phyloP scores from a whole-genome alignment of 1,284 basidiomycete species.

The Malassezia globosa region DNA sequence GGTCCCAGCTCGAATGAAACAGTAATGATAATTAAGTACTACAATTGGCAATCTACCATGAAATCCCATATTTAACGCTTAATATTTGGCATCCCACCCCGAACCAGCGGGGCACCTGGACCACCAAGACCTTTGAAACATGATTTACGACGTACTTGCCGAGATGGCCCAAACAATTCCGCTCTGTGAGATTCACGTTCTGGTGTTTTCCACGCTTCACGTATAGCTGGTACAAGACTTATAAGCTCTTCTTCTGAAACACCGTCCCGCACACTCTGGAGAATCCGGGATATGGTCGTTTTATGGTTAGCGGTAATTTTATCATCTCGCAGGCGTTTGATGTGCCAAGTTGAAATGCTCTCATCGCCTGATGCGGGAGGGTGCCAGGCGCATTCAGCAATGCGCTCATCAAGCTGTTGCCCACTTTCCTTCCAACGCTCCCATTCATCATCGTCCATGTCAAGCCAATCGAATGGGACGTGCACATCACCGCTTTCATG shows the following conservation, averaged over 20 bases:
- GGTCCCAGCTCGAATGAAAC: conserved; percentile 80
- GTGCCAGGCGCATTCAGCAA: conserved; percentile 65
- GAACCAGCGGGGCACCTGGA: conserved; percentile 1
- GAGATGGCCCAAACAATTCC: background rate
- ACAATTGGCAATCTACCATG: too few species aligned
- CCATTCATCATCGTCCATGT: conserved; percentile 84
- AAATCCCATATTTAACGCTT: conserved; percentile 9
- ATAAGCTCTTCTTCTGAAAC: conserved; percentile 27
- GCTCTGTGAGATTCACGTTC: conserved; percentile 16
- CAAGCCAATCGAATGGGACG: conserved; percentile 75
- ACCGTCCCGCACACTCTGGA: conserved; percentile 39
- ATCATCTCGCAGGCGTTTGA: conserved; percentile 41
- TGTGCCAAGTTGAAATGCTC: conserved; percentile 32
- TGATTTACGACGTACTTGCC: background rate
- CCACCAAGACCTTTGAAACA: background rate
- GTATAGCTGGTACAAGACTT: conserved; percentile 25
- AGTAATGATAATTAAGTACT: too few species aligned
- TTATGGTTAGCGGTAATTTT: conserved; percentile 42
- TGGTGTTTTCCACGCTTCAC: conserved; percentile 32
- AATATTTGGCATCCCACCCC: conserved; percentile 10
- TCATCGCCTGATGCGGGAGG: conserved; percentile 2
- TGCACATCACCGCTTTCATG: conserved; percentile 56
- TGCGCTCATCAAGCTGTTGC: conserved; percentile 80
- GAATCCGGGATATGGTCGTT: conserved; percentile 35
- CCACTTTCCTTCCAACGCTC: conserved; percentile 72